A percentile compares a stretch with the other conserved stretches of the same genome.
These are phyloP conservation scores for Neocallimastix lanati DNA, from an alignment of 192 early-diverging fungal genomes.

Conservation along the genomic window DNA sequence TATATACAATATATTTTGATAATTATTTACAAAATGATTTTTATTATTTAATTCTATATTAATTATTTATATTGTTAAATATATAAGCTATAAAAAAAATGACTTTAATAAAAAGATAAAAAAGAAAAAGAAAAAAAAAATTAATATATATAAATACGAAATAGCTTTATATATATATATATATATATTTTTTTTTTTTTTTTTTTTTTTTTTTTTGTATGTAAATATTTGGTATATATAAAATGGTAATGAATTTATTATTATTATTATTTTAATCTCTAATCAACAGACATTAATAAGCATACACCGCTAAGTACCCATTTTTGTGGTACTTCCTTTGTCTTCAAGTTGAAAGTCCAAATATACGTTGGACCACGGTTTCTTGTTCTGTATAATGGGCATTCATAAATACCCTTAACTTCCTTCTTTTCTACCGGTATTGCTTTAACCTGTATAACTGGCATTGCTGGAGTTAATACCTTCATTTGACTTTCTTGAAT, in stretches of 20 bases:
- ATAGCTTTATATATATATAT: too few species aligned
- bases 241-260: not conserved
- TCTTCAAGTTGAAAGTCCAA: constrained; percentile 49
- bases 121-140: too few species aligned
- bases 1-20: too few species aligned
- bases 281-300: constrained; percentile 11
- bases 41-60: too few species aligned
- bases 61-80: too few species aligned
- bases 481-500: constrained; percentile 44
- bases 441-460: constrained; percentile 45
- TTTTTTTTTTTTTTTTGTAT: too few species aligned
- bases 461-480: constrained; percentile 42
- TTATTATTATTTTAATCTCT: too few species aligned
- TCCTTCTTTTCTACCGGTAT: constrained; percentile 46
- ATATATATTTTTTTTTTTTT: too few species aligned
- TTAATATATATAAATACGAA: too few species aligned
- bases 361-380: constrained; percentile 42
- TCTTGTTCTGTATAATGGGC: constrained; percentile 39
- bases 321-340: constrained; percentile 42
- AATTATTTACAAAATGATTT: too few species aligned
- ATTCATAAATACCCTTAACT: constrained; percentile 42
- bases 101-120: too few species aligned
- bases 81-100: too few species aligned
- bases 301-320: constrained; percentile 42
- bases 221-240: not conserved